Percentiles rank a stretch among this genome's conserved stretches.
phyloP scores from a whole-genome alignment of 2,329 filamentous ascomycete genomes.

The Tolypocladium inflatum region DNA sequence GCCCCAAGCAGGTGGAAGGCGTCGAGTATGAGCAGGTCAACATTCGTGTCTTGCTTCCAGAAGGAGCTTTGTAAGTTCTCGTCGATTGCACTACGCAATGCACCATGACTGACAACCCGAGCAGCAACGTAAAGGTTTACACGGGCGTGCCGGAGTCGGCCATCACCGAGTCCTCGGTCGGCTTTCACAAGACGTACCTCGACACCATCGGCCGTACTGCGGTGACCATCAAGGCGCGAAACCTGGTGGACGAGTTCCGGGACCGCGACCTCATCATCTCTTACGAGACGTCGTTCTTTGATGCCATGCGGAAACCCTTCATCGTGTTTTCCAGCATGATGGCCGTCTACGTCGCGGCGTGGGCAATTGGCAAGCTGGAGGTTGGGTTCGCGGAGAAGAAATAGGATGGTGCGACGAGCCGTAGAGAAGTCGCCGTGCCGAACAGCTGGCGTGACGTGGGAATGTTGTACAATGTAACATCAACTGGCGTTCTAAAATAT shows the following conservation, averaged over 20 bases:
- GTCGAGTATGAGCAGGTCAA: slow-evolving; percentile 76
- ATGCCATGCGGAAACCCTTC: slow-evolving; percentile 76
- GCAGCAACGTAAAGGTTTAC: slow-evolving; percentile 68
- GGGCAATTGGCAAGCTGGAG: slow-evolving; percentile 69
- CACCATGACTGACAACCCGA: slow-evolving; percentile 23
- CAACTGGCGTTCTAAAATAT: slow-evolving; percentile 7
- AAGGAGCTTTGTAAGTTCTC: slow-evolving; percentile 70
- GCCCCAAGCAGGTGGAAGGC: slow-evolving; percentile 77
- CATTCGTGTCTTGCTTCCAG: slow-evolving; percentile 77
- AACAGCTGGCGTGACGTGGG: background rate
- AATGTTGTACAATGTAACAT: slow-evolving; percentile 8
- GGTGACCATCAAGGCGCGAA: slow-evolving; percentile 70
- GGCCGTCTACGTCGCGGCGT: slow-evolving; percentile 64
- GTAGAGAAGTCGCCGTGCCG: background rate
- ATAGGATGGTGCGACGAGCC: slow-evolving; percentile 4
- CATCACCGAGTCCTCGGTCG: slow-evolving; percentile 48
- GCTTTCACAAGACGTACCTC: slow-evolving; percentile 79
- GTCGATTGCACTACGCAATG: background rate
- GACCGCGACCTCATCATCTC: slow-evolving; percentile 76
- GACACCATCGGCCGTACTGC: slow-evolving; percentile 85
- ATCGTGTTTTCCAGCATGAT: slow-evolving; percentile 68
- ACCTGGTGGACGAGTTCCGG: slow-evolving; percentile 83
- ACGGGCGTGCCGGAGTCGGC: slow-evolving; percentile 59
- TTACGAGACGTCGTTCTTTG: slow-evolving; percentile 72
- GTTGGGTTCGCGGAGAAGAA: slow-evolving; percentile 58